These are phyloP conservation scores for Alternaria infectoria DNA, from an alignment of 2,329 filamentous ascomycete genomes.

Conservation along the genomic window DNA sequence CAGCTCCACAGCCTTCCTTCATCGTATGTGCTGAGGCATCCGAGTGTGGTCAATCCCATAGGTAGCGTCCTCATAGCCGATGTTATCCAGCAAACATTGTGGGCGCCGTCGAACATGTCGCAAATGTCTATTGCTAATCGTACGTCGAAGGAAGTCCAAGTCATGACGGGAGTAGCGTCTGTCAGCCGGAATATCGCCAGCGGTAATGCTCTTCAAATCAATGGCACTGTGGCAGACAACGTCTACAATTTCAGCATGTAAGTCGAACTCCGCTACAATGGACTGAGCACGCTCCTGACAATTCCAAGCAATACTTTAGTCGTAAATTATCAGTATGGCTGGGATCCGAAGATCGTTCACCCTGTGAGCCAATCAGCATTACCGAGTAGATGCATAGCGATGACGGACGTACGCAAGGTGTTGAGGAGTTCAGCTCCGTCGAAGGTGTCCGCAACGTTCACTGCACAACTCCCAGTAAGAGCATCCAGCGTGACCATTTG, in stretches of 20 bases:
- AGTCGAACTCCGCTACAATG: not conserved
- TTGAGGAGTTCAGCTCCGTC: not conserved
- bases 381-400: not conserved
- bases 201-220: slow-evolving; percentile 6
- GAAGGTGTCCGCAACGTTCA: not conserved
- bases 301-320: slow-evolving; percentile 1
- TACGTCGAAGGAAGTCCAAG: not conserved
- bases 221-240: not conserved
- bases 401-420: not conserved
- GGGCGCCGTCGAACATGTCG: not conserved
- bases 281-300: not conserved
- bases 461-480: not conserved
- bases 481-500: not conserved
- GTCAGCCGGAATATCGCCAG: slow-evolving; percentile 7
- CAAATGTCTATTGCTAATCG: not conserved
- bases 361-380: not conserved
- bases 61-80: not conserved
- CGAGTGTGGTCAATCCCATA: not conserved
- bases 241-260: slow-evolving; percentile 5
- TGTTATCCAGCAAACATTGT: not conserved
- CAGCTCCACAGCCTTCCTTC: not conserved
- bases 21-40: not conserved
- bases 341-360: not conserved
- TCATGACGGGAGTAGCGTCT: not conserved
- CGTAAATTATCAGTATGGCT: not conserved